Percentiles rank a stretch among this genome's conserved stretches.
phyloP scores from a whole-genome alignment of 2,329 filamentous ascomycete species.

The Epichloe aotearoae region DNA sequence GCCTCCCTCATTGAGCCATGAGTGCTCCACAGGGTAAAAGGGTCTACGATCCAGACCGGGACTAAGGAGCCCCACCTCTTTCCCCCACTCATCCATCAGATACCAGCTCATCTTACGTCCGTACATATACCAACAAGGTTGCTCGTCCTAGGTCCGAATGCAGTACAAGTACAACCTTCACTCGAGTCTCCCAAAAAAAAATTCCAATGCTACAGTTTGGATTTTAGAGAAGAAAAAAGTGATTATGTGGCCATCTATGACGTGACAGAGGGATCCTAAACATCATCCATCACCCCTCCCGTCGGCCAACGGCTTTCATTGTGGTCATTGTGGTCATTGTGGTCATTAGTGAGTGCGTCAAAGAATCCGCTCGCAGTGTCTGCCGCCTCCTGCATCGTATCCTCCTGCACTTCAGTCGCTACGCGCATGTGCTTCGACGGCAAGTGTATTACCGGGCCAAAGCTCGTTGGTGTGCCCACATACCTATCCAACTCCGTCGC shows the following conservation, averaged over 20 bases:
- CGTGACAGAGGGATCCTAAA: not conserved
- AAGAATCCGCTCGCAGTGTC: not conserved
- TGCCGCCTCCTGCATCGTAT: not conserved
- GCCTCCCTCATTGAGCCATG: too few relatives aligned
- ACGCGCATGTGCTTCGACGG: not conserved
- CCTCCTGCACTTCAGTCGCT: not conserved
- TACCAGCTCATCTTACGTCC: not conserved
- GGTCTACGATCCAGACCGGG: not conserved
- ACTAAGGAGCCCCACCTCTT: not conserved
- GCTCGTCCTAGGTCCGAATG: not conserved
- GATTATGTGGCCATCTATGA: not conserved
- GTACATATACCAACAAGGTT: not conserved
- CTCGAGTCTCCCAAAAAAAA: not conserved
- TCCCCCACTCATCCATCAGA: not conserved
- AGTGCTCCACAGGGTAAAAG: not conserved
- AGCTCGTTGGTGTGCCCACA: not conserved
- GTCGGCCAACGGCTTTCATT: not conserved
- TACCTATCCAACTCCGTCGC: not conserved
- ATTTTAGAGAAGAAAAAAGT: not conserved
- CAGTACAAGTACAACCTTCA: not conserved
- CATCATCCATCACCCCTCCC: not conserved
- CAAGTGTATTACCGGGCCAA: not conserved
- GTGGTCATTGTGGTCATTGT: not conserved
- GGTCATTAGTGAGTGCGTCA: not conserved
- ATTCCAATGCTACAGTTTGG: not conserved